These are phyloP conservation scores for Lavandula angustifolia DNA, from an alignment of 257 asterid genomes.

Conservation along the genomic window DNA sequence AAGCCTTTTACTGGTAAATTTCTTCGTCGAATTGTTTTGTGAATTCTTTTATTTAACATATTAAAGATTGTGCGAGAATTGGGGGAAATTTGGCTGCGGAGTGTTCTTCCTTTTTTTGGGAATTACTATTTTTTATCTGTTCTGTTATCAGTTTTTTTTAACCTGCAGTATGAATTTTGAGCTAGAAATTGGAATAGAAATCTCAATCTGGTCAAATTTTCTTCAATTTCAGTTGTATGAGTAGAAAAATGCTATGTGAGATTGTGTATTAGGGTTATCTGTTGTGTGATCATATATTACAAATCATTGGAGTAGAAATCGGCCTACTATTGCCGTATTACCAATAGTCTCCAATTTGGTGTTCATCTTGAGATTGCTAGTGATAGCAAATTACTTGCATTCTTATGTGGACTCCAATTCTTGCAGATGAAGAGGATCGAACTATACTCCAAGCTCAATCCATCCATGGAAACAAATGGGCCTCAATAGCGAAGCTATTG, in stretches of 20 bases:
- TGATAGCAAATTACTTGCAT: not conserved
- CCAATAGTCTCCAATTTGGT: slow-evolving; percentile 6
- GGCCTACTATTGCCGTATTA: not conserved
- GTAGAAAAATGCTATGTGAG: not conserved
- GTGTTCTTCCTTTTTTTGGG: too few relatives aligned
- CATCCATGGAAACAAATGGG: slow-evolving; percentile 89
- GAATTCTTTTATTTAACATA: not conserved
- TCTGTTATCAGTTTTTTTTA: too few relatives aligned
- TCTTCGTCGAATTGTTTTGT: not conserved
- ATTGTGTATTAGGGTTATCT: not conserved
- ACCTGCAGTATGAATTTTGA: too few relatives aligned
- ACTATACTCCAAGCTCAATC: slow-evolving; percentile 79
- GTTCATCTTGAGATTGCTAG: slow-evolving; percentile 2
- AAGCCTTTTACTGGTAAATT: slow-evolving; percentile 60
- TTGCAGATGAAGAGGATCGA: slow-evolving; percentile 80
- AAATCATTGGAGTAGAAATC: not conserved
- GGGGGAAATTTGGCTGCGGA: not conserved
- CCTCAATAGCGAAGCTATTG: slow-evolving; percentile 78
- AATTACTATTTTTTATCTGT: too few relatives aligned
- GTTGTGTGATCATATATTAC: too few relatives aligned
- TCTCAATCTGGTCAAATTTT: too few relatives aligned
- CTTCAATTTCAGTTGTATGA: not conserved
- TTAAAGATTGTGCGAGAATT: not conserved
- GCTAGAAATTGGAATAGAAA: too few relatives aligned
- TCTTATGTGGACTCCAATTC: slow-evolving; percentile 30